Evolutionary conservation across 2,329 filamentous ascomycete species (phyloP), one percentile per base, ranked within the genome.

Genomic region (Paraconiothyrium sp.): DNA sequence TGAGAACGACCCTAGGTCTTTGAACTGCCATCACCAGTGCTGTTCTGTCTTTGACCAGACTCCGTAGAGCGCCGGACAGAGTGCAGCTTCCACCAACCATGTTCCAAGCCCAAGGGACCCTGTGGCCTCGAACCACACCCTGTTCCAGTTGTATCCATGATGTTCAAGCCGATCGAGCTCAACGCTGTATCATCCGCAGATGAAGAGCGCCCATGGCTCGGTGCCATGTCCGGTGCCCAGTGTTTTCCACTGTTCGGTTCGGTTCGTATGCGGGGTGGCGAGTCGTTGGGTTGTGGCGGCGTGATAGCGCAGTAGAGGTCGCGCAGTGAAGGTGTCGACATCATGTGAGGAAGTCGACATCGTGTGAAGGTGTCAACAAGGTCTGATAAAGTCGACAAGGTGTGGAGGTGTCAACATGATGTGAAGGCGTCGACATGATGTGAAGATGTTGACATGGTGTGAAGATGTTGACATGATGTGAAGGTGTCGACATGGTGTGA

Each of bases 201-300:
- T n/a, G 51, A 35, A 35, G 56, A 46, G 48, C 47, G 56, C 56
- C 56, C 58, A 60, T 54, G 58, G 30, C 51, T 1, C 20, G 30
- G 56, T 56, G 52, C 55, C 58, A 54, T 60, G 58, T 60, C 58
- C 58, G 58, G 58, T 60, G 54, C 58, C 58, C 58, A 59, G 58
- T 60, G 58, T 58, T 58, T 58, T 24, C 34, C 56, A 58, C 56
- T 57, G 54, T 48, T 58, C 39, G 39, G 16, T 41, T 41, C 39
- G 16, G 39, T n/a, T 41, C 39, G 39, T 37, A 5, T 41, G 9
- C 39, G 16, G 35, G 37, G 20, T 4, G 22, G 47, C 34, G 27
- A 37, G 20, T 20, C 20, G 20, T 20, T 20, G 35, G 37, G 20
- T 2, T 35, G 47, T 43, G 24, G 47, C 32, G 22, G 32, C 27